Evolutionary conservation across 345 rosid genomes (phyloP).

Genomic region (Geranium brycei): DNA sequence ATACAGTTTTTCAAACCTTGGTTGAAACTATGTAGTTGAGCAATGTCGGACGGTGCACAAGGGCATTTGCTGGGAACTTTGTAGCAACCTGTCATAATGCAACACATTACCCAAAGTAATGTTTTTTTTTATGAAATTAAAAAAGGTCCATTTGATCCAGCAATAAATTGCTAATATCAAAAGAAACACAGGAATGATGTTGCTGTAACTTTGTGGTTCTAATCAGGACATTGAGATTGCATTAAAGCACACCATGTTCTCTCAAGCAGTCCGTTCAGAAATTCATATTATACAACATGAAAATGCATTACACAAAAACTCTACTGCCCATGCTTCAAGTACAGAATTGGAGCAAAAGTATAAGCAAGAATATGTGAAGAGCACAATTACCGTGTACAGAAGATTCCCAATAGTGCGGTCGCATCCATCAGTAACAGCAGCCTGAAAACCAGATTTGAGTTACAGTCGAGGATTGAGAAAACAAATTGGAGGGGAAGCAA

Average conservation of each 20-base stretch:
- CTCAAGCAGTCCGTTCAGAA: too few species aligned
- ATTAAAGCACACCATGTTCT: too few species aligned
- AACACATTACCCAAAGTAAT: not conserved
- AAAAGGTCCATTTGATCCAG: not conserved
- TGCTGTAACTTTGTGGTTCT: too few species aligned
- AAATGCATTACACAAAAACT: not conserved
- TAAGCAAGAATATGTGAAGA: too few species aligned
- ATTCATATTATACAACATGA: too few species aligned
- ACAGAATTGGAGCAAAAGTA: too few species aligned
- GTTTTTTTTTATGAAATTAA: not conserved
- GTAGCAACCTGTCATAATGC: constrained; percentile 56
- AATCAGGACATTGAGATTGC: too few species aligned
- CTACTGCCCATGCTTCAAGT: too few species aligned
- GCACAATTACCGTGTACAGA: constrained; percentile 46
- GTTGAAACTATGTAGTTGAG: constrained; percentile 49
- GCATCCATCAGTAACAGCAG: constrained; percentile 75
- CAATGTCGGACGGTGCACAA: constrained; percentile 66
- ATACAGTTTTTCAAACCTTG: constrained; percentile 30
- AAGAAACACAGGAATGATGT: too few species aligned
- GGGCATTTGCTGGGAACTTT: constrained; percentile 61
- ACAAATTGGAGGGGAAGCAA: too few species aligned
- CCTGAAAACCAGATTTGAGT: constrained; percentile 32
- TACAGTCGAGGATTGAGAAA: too few species aligned
- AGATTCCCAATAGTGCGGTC: constrained; percentile 67
- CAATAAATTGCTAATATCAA: not conserved